Evolutionary conservation across 306 rosid genomes (phyloP).

Genomic region (Corylus avellana): DNA sequence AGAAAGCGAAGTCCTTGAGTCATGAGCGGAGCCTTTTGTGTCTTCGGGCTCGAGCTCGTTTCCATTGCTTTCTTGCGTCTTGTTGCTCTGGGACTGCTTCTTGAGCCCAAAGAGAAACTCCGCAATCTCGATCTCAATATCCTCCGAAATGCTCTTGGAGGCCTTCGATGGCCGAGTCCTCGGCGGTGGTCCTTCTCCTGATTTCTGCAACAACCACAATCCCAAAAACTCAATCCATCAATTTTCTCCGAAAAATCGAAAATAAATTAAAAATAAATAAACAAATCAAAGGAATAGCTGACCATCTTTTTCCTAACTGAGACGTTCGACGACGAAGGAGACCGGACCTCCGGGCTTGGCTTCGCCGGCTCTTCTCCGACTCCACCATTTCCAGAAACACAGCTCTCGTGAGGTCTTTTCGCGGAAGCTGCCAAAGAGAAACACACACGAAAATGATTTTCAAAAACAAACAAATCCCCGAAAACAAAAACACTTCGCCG

Average conservation of each 20-base stretch:
- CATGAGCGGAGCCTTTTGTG: neutral
- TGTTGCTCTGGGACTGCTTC: constrained; percentile 8
- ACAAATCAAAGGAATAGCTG: constrained; percentile 6
- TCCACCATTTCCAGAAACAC: constrained; percentile 39
- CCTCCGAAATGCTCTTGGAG: constrained; percentile 32
- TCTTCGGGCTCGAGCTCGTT: constrained; percentile 14
- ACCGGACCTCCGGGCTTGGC: constrained; percentile 34
- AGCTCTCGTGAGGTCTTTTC: constrained; percentile 52
- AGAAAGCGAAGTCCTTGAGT: no score
- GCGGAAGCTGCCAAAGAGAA: constrained; percentile 49
- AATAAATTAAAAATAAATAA: neutral
- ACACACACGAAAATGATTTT: neutral
- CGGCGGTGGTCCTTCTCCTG: constrained; percentile 22
- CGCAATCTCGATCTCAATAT: constrained; percentile 75
- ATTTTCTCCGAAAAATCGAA: neutral
- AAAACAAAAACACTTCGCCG: neutral
- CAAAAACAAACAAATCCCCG: neutral
- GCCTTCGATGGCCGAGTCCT: constrained; percentile 32
- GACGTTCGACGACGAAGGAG: constrained; percentile 38
- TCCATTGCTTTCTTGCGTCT: neutral
- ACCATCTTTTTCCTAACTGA: constrained; percentile 55
- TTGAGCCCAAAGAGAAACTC: constrained; percentile 67
- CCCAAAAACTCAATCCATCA: constrained; percentile 14
- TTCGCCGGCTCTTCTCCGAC: constrained; percentile 35
- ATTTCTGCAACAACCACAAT: constrained; percentile 42